These are phyloP conservation scores for Endotrypanum monterogeii DNA, from an alignment of 208 protist genomes.

Conservation along the genomic window DNA sequence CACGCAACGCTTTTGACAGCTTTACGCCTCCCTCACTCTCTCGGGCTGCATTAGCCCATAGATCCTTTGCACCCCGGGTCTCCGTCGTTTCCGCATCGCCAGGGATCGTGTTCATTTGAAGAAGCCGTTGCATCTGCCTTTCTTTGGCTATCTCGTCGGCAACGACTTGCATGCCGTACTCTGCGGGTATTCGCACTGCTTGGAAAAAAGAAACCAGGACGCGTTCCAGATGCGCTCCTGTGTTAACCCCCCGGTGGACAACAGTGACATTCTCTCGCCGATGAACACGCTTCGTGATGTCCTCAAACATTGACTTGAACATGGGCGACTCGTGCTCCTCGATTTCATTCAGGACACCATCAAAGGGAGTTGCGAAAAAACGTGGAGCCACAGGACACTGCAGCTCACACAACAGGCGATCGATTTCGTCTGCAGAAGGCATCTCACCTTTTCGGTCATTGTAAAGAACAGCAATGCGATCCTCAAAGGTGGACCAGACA, in stretches of 20 bases:
- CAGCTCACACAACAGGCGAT: slow-evolving; percentile 16
- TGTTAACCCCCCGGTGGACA: slow-evolving; percentile 70
- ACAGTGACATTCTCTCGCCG: slow-evolving; percentile 84
- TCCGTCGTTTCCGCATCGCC: slow-evolving; percentile 23
- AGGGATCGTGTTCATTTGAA: slow-evolving; percentile 67
- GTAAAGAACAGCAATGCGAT: slow-evolving; percentile 32
- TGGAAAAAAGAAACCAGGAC: slow-evolving; percentile 64
- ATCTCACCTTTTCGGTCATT: slow-evolving; percentile 17
- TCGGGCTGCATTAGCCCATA: slow-evolving; percentile 12
- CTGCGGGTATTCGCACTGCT: slow-evolving; percentile 57
- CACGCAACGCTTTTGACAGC: slow-evolving; percentile 54
- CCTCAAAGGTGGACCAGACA: slow-evolving; percentile 31
- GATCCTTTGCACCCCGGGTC: slow-evolving; percentile 19
- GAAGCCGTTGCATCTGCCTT: slow-evolving; percentile 89
- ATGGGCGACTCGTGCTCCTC: slow-evolving; percentile 33
- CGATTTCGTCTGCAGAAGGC: slow-evolving; percentile 25
- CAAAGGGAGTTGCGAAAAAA: slow-evolving; percentile 76
- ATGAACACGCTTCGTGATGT: slow-evolving; percentile 61
- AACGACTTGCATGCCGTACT: slow-evolving; percentile 91
- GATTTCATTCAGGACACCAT: slow-evolving; percentile 51
- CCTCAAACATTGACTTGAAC: slow-evolving; percentile 57
- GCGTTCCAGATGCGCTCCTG: slow-evolving; percentile 60
- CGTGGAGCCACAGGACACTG: slow-evolving; percentile 31
- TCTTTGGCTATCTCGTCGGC: slow-evolving; percentile 89
- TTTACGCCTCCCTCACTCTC: slow-evolving; percentile 26